Evolutionary conservation across 108 stramenopile genomes (phyloP), one percentile per base, ranked within the genome.

Genomic region (Cyclostephanos invisitatus): DNA sequence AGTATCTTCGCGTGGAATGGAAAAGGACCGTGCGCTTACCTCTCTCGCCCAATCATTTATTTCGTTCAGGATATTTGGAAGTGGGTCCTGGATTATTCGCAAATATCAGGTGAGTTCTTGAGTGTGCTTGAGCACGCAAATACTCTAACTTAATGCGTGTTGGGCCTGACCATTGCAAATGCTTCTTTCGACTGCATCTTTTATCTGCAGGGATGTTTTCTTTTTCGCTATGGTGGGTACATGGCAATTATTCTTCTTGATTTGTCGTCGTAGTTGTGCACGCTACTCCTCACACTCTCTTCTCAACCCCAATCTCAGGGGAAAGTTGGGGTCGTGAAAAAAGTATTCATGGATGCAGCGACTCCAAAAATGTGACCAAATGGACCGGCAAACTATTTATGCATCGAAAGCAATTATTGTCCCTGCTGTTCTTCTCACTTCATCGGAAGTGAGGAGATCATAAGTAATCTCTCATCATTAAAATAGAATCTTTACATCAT

Each of bases 261-360:
- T 28, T 54, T 62, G 32, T 61, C 40, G 4, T 36, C 5, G 27
- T 42, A 38, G 22, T 40, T 14, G 18, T 38, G 51, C 11, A 12
- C 28, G 27, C 24, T 10, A 44, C 2, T 32, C 10, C 29, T 24
- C 47, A 12, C 36, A 1, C 3, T 48, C 44, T 50, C 3, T 29
- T 46, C n/a, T 12, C 56, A 28, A 44, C 55, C 29, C 36, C 18
- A 12, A 29, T 4, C 59, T 28, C 25, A 85, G 80, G 89, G 81
- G 0, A 68, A 82, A 38, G 38, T 89, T 32, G 90, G 93, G 29
- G 73, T 93, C 20, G 88, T 89, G 9, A 71, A 79, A 48, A 80
- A 77, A 64, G 84, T 93, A 18, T 83, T 86, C 50, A 51, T 93
- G 53, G 85, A 84, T 54, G 81, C 87, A 10, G 89, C 89, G 14